A percentile compares a stretch with the other conserved stretches of the same genome.
Evolutionary conservation across 1,139 yeast species (phyloP).

Genomic region (Hemisphaericaspora xylanilytica): DNA sequence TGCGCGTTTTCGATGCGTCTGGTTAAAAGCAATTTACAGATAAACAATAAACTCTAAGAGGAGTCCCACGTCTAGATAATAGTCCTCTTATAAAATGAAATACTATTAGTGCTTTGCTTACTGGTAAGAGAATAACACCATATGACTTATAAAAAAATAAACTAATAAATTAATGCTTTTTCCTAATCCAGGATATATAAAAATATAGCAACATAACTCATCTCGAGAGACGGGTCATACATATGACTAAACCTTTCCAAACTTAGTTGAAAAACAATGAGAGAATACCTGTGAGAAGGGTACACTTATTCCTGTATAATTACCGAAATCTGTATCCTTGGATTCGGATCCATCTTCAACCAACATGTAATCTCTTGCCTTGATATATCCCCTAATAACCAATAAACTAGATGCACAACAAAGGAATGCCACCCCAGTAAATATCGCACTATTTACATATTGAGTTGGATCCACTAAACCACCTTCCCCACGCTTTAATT

Average conservation of each 20-base stretch:
- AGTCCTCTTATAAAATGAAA: too few species aligned
- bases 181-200: too few species aligned
- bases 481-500: constrained; percentile 36
- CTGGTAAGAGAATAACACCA: too few species aligned
- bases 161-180: too few species aligned
- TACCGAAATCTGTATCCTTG: constrained; percentile 20
- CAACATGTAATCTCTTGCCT: constrained; percentile 41
- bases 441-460: constrained; percentile 49
- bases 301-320: constrained; percentile 18
- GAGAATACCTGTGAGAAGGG: constrained; percentile 16
- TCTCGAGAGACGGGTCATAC: background rate
- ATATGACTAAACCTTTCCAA: constrained; percentile 10
- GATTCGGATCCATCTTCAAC: constrained; percentile 15
- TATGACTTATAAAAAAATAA: too few species aligned
- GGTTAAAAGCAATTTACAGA: too few species aligned
- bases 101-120: too few species aligned
- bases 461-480: constrained; percentile 41
- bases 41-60: too few species aligned
- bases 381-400: constrained; percentile 47
- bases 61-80: too few species aligned
- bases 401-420: constrained; percentile 38
- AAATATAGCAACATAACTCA: too few species aligned
- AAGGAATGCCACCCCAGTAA: constrained; percentile 51
- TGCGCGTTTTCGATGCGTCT: too few species aligned
- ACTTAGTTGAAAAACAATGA: constrained; percentile 15